Base-by-base conservation (phyloP, 768 basidiomycete species). In the Pisolithus tinctorius region DNA sequence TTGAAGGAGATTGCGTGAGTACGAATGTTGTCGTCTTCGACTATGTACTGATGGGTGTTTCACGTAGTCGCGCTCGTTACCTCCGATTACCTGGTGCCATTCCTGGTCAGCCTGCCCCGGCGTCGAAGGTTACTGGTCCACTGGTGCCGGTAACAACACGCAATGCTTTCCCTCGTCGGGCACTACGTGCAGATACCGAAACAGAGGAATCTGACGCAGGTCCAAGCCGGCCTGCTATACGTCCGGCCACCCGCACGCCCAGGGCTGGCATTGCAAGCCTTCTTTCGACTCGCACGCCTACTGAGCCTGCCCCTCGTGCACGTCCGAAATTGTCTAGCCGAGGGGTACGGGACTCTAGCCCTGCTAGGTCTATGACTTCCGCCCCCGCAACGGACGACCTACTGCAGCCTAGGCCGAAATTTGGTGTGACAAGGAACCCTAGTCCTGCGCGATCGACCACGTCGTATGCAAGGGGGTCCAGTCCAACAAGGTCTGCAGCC, bases 1-100 rank as follows among this genome's bases (percentile, higher is more conserved):
- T 74, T 85, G 39, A 89, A 88, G 64, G 88, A 90, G 47, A 83
- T 90, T 45, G 87, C 86, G 90, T 93, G 65, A 74, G 88, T 82
- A 49, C 55, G 56, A 44, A 38, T 34, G 43, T 43, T 31, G 30
- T 50, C 45, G 43, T 51, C 40, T 37, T 62, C 57, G 57, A 60
- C 64, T 60, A 67, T 63, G 55, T 60, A 61, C 53, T 47, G 17
- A 58, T 47, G 48, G 20, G 20, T 20, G 46, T 38, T 34, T 52
- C 31, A 34, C 9, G 17, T 49, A 92, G 89, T 52, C 88, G 89
- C 25, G 89, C 90, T 38, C 79, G 88, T 59, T 86, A 88, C 68
- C 77, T 92, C 54, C 83, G 85, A 52, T 73, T 92, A 36, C 86
- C 88, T 2, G 72, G 81, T 20, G 68, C 77, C 8, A 67, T 75